Percentiles rank a stretch among this genome's conserved stretches.
Evolutionary conservation across 2,329 filamentous ascomycete genomes (phyloP).

Genomic region (Penicillium janthinellum): DNA sequence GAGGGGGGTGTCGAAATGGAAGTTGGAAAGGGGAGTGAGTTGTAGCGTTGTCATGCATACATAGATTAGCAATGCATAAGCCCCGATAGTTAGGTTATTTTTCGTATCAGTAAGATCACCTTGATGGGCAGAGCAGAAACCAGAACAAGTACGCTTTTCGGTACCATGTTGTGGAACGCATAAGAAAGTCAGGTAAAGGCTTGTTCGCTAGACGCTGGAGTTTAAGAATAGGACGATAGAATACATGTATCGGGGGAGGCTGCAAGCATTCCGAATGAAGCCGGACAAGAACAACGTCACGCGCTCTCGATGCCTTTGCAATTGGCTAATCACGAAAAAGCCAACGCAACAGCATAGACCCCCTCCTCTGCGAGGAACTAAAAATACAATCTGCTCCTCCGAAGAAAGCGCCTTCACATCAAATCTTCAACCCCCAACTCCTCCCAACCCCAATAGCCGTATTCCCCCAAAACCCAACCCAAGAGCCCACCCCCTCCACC

Average conservation of each 20-base stretch:
- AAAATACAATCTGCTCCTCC: neutral
- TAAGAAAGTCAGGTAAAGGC: neutral
- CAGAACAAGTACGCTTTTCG: too few species aligned
- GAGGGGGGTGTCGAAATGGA: too few species aligned
- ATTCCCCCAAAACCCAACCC: slow-evolving; percentile 77
- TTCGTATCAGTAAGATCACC: neutral
- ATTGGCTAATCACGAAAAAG: too few species aligned
- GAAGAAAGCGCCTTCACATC: slow-evolving; percentile 6
- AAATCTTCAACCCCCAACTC: slow-evolving; percentile 85
- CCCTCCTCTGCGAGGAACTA: neutral
- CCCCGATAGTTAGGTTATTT: too few species aligned
- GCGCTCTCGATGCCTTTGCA: too few species aligned
- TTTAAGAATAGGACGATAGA: neutral
- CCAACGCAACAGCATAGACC: neutral
- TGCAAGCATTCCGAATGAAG: neutral
- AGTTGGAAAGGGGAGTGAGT: neutral
- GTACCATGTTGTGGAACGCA: neutral
- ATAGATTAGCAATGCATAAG: neutral
- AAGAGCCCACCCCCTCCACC: slow-evolving; percentile 68
- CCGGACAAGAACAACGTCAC: neutral
- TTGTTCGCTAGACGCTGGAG: neutral
- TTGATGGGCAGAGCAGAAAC: neutral
- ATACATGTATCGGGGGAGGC: neutral
- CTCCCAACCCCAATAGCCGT: slow-evolving; percentile 79
- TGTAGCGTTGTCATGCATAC: neutral